These are phyloP conservation scores for Yamadazyma conglobata DNA, from an alignment of 1,139 yeast species.

Conservation along the genomic window DNA sequence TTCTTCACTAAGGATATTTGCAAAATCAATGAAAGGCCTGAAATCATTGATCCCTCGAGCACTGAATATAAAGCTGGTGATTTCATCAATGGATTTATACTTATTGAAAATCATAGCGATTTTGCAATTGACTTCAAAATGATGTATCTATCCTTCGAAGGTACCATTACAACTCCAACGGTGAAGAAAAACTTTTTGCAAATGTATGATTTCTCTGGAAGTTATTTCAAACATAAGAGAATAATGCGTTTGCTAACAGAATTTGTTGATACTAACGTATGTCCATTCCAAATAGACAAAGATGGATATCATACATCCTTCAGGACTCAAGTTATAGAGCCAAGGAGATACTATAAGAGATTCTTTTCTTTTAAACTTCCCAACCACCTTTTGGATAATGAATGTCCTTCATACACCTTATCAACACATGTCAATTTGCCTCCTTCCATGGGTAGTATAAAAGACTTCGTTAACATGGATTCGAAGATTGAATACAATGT, in stretches of 20 bases:
- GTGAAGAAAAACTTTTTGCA: constrained; percentile 29
- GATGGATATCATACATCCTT: constrained; percentile 25
- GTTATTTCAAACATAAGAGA: constrained; percentile 28
- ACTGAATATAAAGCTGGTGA: constrained; percentile 43
- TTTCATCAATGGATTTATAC: constrained; percentile 35
- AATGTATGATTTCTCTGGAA: constrained; percentile 44
- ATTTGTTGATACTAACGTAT: constrained; percentile 11
- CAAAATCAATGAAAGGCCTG: constrained; percentile 24
- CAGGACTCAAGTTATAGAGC: constrained; percentile 4
- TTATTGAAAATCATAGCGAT: constrained; percentile 25
- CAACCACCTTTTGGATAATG: constrained; percentile 34
- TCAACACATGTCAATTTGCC: constrained; percentile 35
- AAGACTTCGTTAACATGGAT: constrained; percentile 25
- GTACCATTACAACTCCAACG: constrained; percentile 21
- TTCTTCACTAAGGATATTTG: constrained; percentile 39
- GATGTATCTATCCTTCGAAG: constrained; percentile 43
- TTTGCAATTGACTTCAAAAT: constrained; percentile 35
- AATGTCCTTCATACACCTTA: constrained; percentile 32
- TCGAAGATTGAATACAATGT: constrained; percentile 36
- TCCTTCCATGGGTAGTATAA: constrained; percentile 34
- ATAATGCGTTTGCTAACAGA: constrained; percentile 34
- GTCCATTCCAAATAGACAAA: constrained; percentile 22
- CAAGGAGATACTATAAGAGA: constrained; percentile 28
- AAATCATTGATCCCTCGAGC: constrained; percentile 29
- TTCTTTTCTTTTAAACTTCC: constrained; percentile 44